These are phyloP conservation scores for Furcasterigmium sp. DNA, from an alignment of 2,329 filamentous ascomycete genomes.

Conservation along the genomic window DNA sequence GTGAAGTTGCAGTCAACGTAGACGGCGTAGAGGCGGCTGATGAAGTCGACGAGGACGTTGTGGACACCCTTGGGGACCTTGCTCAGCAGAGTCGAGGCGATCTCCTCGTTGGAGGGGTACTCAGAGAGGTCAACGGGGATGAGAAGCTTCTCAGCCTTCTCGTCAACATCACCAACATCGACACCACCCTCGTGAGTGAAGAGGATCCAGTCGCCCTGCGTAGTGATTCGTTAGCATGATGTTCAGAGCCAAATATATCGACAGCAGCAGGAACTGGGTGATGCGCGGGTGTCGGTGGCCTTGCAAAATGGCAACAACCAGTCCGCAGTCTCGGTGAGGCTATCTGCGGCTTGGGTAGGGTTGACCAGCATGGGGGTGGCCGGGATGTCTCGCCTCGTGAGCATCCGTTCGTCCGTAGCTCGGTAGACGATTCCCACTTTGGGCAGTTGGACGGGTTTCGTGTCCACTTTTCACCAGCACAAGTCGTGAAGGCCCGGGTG, in stretches of 20 bases:
- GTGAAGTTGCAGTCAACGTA: slow-evolving; percentile 99
- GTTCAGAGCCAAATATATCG: neutral
- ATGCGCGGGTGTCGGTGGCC: neutral
- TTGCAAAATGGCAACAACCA: neutral
- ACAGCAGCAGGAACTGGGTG: neutral
- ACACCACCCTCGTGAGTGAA: slow-evolving; percentile 99
- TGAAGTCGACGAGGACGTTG: slow-evolving; percentile 99
- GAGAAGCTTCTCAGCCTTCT: slow-evolving; percentile 96
- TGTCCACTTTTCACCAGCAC: slow-evolving; percentile 3
- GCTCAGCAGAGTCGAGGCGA: slow-evolving; percentile 77
- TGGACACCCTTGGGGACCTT: slow-evolving; percentile 94
- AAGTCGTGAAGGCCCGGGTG: neutral
- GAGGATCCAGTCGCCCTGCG: slow-evolving; percentile 96
- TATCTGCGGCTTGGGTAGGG: neutral
- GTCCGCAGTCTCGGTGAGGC: no score
- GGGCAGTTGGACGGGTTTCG: neutral
- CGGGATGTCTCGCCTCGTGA: neutral
- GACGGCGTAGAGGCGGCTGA: slow-evolving; percentile 94
- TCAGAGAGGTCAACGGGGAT: slow-evolving; percentile 92
- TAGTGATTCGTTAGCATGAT: slow-evolving; percentile 7
- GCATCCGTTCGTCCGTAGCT: slow-evolving; percentile 29
- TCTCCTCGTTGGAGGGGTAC: slow-evolving; percentile 94
- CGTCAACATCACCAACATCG: slow-evolving; percentile 97
- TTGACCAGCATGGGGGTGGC: neutral
- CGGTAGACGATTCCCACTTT: slow-evolving; percentile 3